Percentiles rank a stretch among this genome's conserved stretches.
phyloP scores from a whole-genome alignment of 1,284 basidiomycete genomes.

The Rugosomyces carneus region DNA sequence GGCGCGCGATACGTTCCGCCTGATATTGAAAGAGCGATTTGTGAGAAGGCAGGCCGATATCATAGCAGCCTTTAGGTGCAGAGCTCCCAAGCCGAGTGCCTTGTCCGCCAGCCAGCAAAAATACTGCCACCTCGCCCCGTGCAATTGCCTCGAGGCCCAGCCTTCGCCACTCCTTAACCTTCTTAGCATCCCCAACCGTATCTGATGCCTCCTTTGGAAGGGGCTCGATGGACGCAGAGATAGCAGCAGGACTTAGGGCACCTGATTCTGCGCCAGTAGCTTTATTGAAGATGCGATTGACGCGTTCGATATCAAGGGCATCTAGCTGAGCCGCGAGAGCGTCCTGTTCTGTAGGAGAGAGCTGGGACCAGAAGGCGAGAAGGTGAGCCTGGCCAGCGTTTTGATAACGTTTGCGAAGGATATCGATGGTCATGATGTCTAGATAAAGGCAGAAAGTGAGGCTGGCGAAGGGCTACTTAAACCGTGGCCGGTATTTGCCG shows the following conservation, averaged over 20 bases:
- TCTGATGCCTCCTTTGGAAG: slow-evolving; percentile 73
- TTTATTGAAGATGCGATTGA: slow-evolving; percentile 83
- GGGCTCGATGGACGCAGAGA: slow-evolving; percentile 62
- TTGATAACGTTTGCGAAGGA: slow-evolving; percentile 58
- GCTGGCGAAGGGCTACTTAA: slow-evolving; percentile 3
- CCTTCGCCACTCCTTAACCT: slow-evolving; percentile 64
- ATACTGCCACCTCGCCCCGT: slow-evolving; percentile 80
- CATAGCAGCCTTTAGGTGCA: slow-evolving; percentile 96
- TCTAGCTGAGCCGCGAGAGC: slow-evolving; percentile 72
- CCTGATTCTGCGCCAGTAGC: slow-evolving; percentile 69
- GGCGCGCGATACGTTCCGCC: slow-evolving; percentile 85
- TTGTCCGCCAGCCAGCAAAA: slow-evolving; percentile 98
- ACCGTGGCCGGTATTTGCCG: slow-evolving; percentile 18
- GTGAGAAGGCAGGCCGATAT: slow-evolving; percentile 89
- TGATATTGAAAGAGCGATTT: slow-evolving; percentile 96
- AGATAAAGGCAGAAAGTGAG: not conserved
- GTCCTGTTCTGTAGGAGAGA: slow-evolving; percentile 61
- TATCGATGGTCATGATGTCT: slow-evolving; percentile 41
- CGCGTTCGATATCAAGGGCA: slow-evolving; percentile 81
- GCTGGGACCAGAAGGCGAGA: slow-evolving; percentile 79
- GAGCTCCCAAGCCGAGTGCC: slow-evolving; percentile 91
- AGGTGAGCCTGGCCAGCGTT: slow-evolving; percentile 86
- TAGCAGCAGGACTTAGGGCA: slow-evolving; percentile 35
- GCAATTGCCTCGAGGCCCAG: slow-evolving; percentile 81
- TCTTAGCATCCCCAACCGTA: slow-evolving; percentile 49